Conservation (phyloP, 345 rosid genomes). For the Eucalyptus urophylla region DNA sequence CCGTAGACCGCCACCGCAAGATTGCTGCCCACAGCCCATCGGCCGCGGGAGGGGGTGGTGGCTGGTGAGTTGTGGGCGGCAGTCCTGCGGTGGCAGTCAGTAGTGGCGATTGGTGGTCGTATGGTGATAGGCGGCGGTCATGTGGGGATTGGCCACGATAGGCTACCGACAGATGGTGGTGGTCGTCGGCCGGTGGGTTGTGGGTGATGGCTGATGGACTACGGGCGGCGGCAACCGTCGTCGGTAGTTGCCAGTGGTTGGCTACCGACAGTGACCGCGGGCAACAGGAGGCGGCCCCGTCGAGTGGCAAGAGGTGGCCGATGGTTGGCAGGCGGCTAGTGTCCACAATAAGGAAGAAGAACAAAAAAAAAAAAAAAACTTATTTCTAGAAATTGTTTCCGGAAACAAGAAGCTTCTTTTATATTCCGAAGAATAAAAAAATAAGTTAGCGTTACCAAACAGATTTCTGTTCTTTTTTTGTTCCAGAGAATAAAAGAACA, state of each 20-base stretch:
- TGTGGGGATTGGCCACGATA: no score
- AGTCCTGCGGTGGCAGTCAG: accelerated
- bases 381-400: accelerated
- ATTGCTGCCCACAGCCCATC: no score
- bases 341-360: no score
- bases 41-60: accelerated
- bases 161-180: accelerated
- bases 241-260: accelerated
- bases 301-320: accelerated
- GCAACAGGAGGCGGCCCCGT: no score
- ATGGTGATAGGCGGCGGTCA: accelerated
- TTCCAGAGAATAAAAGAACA: accelerated
- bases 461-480: accelerated
- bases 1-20: accelerated
- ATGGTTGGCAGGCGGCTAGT: no score
- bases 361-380: accelerated
- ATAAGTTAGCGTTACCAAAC: accelerated
- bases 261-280: accelerated
- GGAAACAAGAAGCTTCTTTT: accelerated
- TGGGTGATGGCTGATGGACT: accelerated
- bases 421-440: accelerated
- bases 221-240: accelerated
- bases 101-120: no score
- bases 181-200: accelerated
- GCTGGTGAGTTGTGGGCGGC: accelerated